Base-by-base conservation (phyloP, 2,329 filamentous ascomycete genomes). In the Cercospora sojina region DNA sequence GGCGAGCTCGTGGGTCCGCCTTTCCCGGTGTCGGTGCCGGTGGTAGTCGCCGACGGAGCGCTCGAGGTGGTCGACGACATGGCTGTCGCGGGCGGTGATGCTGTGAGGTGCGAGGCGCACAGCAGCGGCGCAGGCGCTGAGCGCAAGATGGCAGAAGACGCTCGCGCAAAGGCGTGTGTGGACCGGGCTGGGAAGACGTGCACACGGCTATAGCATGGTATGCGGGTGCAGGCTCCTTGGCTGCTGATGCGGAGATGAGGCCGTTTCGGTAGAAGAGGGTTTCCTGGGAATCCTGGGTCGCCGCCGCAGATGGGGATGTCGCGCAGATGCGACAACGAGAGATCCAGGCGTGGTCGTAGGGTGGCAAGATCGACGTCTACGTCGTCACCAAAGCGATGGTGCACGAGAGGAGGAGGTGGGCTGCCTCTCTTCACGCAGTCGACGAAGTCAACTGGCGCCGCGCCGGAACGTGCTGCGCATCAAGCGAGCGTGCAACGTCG, bases 1-100 rank as follows among this genome's bases (percentile, higher is more conserved):
- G 91, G 91, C 41, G 90, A 93, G 77, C 86, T 91, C 53, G 88
- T 90, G 38, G 85, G 86, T 35, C 81, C 80, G 20, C 68, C 65
- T 31, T 57, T 59, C 20, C 64, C 62, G 27, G 66, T 49, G 20
- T 69, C 62, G 43, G 77, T 79, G 16, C 49, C 59, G 18, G 49
- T 61, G 23, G 66, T n/a, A 16, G 66, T 64, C 31, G 62, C 18
- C n/a, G 62, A 16, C n/a, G 59, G 62, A n/a, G 66, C 18, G 55
- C 62, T 64, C 32, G 66, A 27, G 43, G 63, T 64, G 23, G 65
- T 58, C 2, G 67, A 59, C 62, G 66, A 64, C 64, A 66, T 62
- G 56, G 57, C 25, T 16, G 59, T 23, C 32, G 63, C 47, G 9
- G 25, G 59, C 57, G 63, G 59, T 18, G 20, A 13, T 41, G 32